Percentiles rank a stretch among this genome's conserved stretches.
These are phyloP conservation scores for Gracilaria gracilis DNA, from an alignment of 23 red algal species.

Conservation along the genomic window DNA sequence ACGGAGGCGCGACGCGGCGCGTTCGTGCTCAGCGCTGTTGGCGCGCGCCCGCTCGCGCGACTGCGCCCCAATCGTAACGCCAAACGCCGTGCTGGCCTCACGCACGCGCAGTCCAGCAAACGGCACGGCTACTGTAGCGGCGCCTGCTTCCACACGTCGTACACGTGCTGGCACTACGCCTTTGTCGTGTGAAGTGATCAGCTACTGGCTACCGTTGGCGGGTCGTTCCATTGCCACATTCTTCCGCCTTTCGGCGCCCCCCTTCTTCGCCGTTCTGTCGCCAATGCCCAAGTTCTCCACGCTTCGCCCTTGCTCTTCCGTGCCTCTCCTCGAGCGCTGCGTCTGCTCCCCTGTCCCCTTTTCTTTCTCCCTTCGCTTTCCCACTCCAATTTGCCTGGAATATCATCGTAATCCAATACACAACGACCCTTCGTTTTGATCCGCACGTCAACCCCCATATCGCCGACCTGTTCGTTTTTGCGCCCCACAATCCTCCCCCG, in stretches of 20 bases:
- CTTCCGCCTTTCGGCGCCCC: too few relatives aligned
- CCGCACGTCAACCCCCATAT: background rate
- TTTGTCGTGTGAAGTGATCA: background rate
- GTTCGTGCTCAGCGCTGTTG: constrained; percentile 13
- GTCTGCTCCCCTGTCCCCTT: background rate
- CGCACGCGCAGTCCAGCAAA: background rate
- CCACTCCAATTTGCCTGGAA: background rate
- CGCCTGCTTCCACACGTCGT: background rate
- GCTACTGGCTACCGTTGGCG: background rate
- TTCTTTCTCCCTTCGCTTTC: background rate
- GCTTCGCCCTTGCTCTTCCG: background rate
- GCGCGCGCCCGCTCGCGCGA: constrained; percentile 20
- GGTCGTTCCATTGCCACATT: too few relatives aligned
- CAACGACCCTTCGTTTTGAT: background rate
- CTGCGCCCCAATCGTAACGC: background rate
- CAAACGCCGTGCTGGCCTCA: background rate
- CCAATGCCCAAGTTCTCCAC: too few relatives aligned
- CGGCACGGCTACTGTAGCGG: background rate
- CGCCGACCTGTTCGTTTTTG: background rate
- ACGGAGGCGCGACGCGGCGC: background rate
- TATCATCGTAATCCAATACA: background rate
- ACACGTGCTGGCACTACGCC: background rate
- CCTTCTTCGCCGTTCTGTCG: background rate
- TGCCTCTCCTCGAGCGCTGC: background rate
- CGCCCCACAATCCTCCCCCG: background rate